Percentiles rank a stretch among this genome's conserved stretches.
Evolutionary conservation across 2,329 filamentous ascomycete species (phyloP).

Genomic region (Pyrenophora tritici-repentis): DNA sequence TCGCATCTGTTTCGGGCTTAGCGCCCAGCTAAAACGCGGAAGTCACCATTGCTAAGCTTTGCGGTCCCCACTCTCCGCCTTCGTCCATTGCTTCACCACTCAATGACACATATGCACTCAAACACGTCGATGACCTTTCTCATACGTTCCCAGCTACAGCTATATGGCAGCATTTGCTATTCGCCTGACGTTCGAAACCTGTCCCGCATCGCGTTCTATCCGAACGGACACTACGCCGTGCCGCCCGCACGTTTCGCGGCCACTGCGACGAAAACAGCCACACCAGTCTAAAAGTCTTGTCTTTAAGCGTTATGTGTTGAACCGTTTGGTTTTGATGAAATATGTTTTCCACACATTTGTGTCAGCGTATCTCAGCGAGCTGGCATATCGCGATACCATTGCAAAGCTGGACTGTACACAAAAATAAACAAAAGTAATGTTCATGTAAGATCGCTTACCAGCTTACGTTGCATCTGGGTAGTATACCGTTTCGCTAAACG

Average conservation of each 20-base stretch:
- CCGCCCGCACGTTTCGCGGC: conserved; percentile 11
- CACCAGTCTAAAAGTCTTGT: conserved; percentile 2
- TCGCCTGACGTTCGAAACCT: conserved; percentile 31
- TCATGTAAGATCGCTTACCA: no score
- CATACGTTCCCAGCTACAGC: conserved; percentile 17
- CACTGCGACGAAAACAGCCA: conserved; percentile 15
- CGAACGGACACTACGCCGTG: conserved; percentile 2
- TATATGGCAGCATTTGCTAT: background rate
- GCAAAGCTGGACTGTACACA: background rate
- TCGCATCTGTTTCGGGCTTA: conserved; percentile 1
- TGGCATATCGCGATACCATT: background rate
- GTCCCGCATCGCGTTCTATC: conserved; percentile 14
- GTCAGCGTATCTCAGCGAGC: background rate
- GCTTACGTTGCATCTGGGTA: no score
- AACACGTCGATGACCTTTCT: conserved; percentile 6
- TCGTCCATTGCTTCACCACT: background rate
- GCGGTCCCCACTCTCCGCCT: conserved; percentile 3
- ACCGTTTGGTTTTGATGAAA: conserved; percentile 15
- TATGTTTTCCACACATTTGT: conserved; percentile 15
- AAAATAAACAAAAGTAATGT: no score
- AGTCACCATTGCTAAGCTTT: conserved; percentile 6
- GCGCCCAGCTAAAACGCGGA: conserved; percentile 8
- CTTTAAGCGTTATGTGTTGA: background rate
- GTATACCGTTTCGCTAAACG: background rate
- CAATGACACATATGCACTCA: background rate